Conservation (phyloP, 768 basidiomycete species). For the Mrakia blollopis region DNA sequence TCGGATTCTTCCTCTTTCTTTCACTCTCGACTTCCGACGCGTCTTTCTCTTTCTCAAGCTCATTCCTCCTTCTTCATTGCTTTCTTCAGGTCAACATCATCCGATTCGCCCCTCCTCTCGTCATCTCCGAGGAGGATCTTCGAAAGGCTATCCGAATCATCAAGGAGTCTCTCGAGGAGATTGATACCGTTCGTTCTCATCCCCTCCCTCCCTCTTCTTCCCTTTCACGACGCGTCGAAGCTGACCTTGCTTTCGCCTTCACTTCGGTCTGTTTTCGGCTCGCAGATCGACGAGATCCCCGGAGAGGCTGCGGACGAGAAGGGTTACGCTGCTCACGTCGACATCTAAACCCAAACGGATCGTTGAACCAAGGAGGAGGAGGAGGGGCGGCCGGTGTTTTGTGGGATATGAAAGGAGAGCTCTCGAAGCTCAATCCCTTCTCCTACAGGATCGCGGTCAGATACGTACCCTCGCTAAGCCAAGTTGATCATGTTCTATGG, state of each 20-base stretch:
- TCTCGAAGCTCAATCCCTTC: too few relatives aligned
- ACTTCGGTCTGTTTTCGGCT: too few relatives aligned
- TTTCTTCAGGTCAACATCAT: slow-evolving; percentile 54
- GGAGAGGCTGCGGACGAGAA: slow-evolving; percentile 32
- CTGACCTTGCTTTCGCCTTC: neutral
- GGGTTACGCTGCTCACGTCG: slow-evolving; percentile 26
- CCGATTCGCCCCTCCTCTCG: slow-evolving; percentile 91
- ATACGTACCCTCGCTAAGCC: too few relatives aligned
- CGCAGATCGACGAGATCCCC: slow-evolving; percentile 28
- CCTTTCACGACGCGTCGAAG: too few relatives aligned
- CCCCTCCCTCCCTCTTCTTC: neutral
- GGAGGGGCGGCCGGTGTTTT: too few relatives aligned
- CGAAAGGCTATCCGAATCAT: slow-evolving; percentile 69
- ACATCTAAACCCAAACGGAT: neutral
- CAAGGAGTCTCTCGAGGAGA: slow-evolving; percentile 66
- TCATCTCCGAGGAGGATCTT: slow-evolving; percentile 84
- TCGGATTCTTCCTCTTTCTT: neutral
- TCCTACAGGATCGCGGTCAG: too few relatives aligned
- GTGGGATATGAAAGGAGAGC: too few relatives aligned
- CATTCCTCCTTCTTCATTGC: neutral
- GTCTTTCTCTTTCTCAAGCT: neutral
- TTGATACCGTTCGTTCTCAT: slow-evolving; percentile 52
- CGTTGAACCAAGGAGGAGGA: too few relatives aligned
- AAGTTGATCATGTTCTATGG: too few relatives aligned
- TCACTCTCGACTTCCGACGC: neutral